phyloP scores from a whole-genome alignment of 2,329 filamentous ascomycete genomes.

The Sphaerulina vaccinii region DNA sequence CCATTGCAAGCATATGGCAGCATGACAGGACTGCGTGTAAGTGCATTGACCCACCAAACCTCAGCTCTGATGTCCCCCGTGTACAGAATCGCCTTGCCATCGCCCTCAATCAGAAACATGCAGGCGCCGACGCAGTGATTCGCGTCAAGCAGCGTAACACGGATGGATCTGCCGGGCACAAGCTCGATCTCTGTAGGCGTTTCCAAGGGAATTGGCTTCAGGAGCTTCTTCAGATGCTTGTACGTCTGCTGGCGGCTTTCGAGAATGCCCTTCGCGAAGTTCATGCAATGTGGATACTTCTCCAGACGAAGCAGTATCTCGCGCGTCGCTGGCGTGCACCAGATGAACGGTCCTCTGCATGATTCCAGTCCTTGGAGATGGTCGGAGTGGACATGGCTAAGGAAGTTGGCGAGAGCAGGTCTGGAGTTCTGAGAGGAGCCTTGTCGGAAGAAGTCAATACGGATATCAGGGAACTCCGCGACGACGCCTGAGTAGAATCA shows the following conservation, averaged over 20 bases:
- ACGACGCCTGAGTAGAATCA: no score
- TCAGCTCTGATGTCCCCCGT: slow-evolving; percentile 88
- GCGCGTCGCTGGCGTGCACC: slow-evolving; percentile 81
- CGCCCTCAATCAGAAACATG: slow-evolving; percentile 85
- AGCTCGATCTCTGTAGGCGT: slow-evolving; percentile 77
- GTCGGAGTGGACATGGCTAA: slow-evolving; percentile 91
- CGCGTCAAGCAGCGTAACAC: slow-evolving; percentile 82
- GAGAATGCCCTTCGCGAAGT: slow-evolving; percentile 73
- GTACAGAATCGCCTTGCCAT: slow-evolving; percentile 73
- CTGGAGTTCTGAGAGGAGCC: slow-evolving; percentile 43
- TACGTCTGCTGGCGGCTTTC: slow-evolving; percentile 75
- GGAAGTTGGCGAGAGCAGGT: slow-evolving; percentile 76
- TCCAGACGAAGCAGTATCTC: slow-evolving; percentile 74
- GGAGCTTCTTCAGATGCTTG: slow-evolving; percentile 67
- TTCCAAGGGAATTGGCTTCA: slow-evolving; percentile 79
- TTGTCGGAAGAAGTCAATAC: slow-evolving; percentile 76
- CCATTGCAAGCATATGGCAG: slow-evolving; percentile 60
- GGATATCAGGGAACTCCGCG: slow-evolving; percentile 74
- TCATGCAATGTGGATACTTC: slow-evolving; percentile 75
- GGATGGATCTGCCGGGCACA: slow-evolving; percentile 64
- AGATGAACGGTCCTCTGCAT: slow-evolving; percentile 77
- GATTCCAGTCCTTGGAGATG: slow-evolving; percentile 79
- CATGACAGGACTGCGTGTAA: slow-evolving; percentile 69
- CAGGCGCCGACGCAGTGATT: slow-evolving; percentile 90
- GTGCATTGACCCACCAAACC: slow-evolving; percentile 75